Evolutionary conservation across 768 basidiomycete genomes (phyloP), one percentile per base, ranked within the genome.

Genomic region (Amyloporia xantha): DNA sequence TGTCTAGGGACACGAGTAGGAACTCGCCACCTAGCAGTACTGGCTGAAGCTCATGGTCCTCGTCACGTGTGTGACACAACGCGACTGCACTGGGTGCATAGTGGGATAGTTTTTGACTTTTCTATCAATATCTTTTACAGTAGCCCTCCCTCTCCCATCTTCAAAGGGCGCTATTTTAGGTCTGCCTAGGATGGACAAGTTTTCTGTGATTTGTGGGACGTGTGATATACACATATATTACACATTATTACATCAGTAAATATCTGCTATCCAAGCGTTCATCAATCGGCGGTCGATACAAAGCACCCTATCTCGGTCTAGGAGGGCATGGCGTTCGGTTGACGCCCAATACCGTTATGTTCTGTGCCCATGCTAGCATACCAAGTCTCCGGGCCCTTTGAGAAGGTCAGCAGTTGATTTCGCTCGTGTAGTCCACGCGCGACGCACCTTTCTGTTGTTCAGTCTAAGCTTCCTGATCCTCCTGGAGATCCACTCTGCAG

Each of bases 281-380:
- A 7, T 7, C 15, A 33, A 33, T 7, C 30, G 30, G 30, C n/a
- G n/a, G n/a, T n/a, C n/a, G 30, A 33, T 33, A 33, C 30, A 15
- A 33, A 33, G n/a, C 30, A 7, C 30, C 30, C 30, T 33, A 33
- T 15, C 30, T 33, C 30, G 30, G 30, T 33, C 9, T 15, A 7
- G n/a, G 15, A 33, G 7, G 30, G 9, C 30, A 33, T 15, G 30
- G 30, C 30, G 30, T 15, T 15, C 30, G 30, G 9, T 33, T 15
- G 30, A 33, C 30, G 30, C 15, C 15, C 15, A 15, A 33, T 33
- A 13, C 48, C 52, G 20, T 53, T 46, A 39, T 61, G 62, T 37
- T 64, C 62, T 1, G 62, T 64, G n/a, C 62, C 62, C 51, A 56
- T 53, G 35, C 55, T 54, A 15, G 53, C 61, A 35, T 50, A 52